Percentiles rank a stretch among this genome's conserved stretches.
Conservation (phyloP, 306 rosid genomes). For the Glycine tomentella region DNA sequence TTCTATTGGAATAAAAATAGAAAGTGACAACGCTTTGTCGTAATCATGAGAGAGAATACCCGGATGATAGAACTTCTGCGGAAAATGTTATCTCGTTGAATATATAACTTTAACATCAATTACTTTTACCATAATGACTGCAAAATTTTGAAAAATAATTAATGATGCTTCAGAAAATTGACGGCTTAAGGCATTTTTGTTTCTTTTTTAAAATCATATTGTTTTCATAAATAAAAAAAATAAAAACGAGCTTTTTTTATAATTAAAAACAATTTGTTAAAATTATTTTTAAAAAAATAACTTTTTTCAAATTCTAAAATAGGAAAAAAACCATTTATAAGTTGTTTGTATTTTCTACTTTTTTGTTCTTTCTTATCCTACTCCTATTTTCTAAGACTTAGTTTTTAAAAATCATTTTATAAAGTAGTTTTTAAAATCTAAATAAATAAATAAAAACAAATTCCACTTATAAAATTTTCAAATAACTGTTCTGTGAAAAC, state of each 20-base stretch:
- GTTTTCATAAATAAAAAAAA: neutral
- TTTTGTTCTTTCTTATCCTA: neutral
- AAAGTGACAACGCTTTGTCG: neutral
- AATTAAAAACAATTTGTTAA: no score
- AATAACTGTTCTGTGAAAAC: neutral
- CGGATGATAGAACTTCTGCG: neutral
- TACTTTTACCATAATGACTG: neutral
- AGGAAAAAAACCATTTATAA: neutral
- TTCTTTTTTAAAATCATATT: neutral
- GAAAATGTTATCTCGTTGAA: neutral
- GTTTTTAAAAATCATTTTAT: neutral
- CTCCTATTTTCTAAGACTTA: neutral
- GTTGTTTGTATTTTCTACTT: neutral
- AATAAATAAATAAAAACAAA: neutral
- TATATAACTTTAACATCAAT: constrained; percentile 3
- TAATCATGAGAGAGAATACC: neutral
- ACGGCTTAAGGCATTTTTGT: neutral
- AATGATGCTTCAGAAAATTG: neutral
- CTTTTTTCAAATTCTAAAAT: no score
- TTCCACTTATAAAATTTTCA: neutral
- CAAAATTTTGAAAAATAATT: neutral
- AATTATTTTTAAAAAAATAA: neutral
- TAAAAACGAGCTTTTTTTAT: no score
- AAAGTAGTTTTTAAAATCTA: neutral
- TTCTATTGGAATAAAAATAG: neutral